Conservation (phyloP, 495 filamentous ascomycete genomes). For the Aspergillus incahuasiensis region DNA sequence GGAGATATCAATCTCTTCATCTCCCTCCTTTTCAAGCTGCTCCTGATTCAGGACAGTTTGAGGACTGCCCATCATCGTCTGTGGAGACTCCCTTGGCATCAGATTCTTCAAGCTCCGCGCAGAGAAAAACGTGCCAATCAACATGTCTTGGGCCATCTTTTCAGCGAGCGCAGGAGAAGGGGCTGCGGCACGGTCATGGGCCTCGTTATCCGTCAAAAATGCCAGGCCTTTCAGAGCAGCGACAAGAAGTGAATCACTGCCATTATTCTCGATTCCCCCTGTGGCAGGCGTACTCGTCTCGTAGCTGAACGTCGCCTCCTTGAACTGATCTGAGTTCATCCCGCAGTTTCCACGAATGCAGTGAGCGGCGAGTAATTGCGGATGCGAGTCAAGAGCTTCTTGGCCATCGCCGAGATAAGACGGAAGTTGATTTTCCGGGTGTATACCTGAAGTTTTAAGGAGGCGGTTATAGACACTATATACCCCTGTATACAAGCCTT, state of each 20-base stretch:
- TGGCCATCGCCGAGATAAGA: slow-evolving; percentile 1
- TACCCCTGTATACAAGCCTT: neutral
- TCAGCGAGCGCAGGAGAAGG: neutral
- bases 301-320: neutral
- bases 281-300: neutral
- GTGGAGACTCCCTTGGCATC: neutral
- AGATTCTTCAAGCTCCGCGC: neutral
- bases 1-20: neutral
- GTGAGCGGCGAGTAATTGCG: slow-evolving; percentile 1
- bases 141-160: neutral
- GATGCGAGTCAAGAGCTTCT: slow-evolving; percentile 2
- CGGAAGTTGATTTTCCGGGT: neutral
- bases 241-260: neutral
- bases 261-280: neutral
- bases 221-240: slow-evolving; percentile 1
- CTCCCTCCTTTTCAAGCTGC: neutral
- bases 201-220: neutral
- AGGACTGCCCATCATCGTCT: neutral
- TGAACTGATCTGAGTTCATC: neutral
- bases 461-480: slow-evolving; percentile 1
- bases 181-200: neutral
- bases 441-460: neutral
- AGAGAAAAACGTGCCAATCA: neutral
- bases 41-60: slow-evolving; percentile 1
- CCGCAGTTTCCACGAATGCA: neutral